These are phyloP conservation scores for Daldinia concentrica DNA, from an alignment of 495 filamentous ascomycete genomes.

Conservation along the genomic window DNA sequence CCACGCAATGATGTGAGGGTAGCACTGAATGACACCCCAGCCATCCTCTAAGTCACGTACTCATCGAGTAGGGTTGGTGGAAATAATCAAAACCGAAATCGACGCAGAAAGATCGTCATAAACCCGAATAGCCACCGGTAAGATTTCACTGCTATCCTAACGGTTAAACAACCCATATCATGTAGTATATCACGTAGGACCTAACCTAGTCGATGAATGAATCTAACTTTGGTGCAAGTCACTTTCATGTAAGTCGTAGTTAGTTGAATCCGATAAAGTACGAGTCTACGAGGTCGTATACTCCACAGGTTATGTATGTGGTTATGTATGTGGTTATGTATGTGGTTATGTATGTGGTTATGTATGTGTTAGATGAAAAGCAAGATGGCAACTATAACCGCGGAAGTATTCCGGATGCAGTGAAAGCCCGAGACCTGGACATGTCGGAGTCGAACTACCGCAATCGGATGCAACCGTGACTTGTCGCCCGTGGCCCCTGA, in stretches of 20 bases:
- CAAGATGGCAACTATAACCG: slow-evolving; percentile 3
- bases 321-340: not conserved
- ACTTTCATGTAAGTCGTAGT: not conserved
- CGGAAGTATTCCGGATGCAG: slow-evolving; percentile 9
- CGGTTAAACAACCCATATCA: slow-evolving; percentile 33
- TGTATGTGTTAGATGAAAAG: slow-evolving; percentile 4
- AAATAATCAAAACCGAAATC: slow-evolving; percentile 37
- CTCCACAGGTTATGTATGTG: not conserved
- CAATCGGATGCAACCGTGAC: slow-evolving; percentile 29
- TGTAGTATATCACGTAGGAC: too few relatives aligned
- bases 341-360: not conserved
- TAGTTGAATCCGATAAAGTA: slow-evolving; percentile 5
- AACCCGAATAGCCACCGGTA: slow-evolving; percentile 44
- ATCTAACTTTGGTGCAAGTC: slow-evolving; percentile 3
- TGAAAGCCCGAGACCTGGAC: slow-evolving; percentile 17
- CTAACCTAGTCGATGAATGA: not conserved
- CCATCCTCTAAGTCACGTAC: slow-evolving; percentile 36
- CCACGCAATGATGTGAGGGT: slow-evolving; percentile 35
- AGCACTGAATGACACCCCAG: slow-evolving; percentile 36
- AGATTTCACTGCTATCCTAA: slow-evolving; percentile 24
- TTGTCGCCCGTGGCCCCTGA: slow-evolving; percentile 28
- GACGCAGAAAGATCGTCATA: slow-evolving; percentile 39
- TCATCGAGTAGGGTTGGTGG: slow-evolving; percentile 34
- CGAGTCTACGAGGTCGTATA: slow-evolving; percentile 3
- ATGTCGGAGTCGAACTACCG: slow-evolving; percentile 28